These are phyloP conservation scores for Cordyceps fumosorosea DNA, from an alignment of 2,329 filamentous ascomycete species.

Conservation along the genomic window DNA sequence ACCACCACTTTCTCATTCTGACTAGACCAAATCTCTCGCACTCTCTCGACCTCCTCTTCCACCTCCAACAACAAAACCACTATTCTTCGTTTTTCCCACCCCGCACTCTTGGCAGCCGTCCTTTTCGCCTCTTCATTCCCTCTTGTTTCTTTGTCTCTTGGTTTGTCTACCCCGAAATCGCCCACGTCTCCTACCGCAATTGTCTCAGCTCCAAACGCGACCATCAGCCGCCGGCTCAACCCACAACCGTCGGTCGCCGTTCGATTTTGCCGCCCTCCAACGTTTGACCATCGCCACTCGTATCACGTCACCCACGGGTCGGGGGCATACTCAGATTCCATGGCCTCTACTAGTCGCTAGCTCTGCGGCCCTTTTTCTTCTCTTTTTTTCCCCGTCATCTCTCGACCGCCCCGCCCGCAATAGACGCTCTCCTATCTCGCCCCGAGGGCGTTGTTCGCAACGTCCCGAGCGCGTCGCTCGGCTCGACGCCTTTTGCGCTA, in stretches of 20 bases:
- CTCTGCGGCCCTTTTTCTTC: not conserved
- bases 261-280: not conserved
- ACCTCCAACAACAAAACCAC: not conserved
- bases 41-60: not conserved
- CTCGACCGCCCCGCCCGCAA: not conserved
- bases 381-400: not conserved
- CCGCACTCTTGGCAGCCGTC: not conserved
- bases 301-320: not conserved
- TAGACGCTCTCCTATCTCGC: not conserved
- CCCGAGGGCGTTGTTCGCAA: not conserved
- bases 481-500: too few species aligned
- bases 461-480: not conserved
- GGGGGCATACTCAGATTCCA: not conserved
- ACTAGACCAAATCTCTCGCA: too few species aligned
- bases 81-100: not conserved
- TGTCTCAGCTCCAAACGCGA: not conserved
- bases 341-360: conserved; percentile 2
- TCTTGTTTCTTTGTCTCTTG: not conserved
- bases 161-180: not conserved
- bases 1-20: too few species aligned
- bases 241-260: not conserved
- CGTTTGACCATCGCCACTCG: not conserved
- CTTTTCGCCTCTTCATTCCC: not conserved
- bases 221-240: not conserved
- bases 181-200: not conserved